Conservation (phyloP, 2,329 filamentous ascomycete genomes). For the Sarocladium oryzae region DNA sequence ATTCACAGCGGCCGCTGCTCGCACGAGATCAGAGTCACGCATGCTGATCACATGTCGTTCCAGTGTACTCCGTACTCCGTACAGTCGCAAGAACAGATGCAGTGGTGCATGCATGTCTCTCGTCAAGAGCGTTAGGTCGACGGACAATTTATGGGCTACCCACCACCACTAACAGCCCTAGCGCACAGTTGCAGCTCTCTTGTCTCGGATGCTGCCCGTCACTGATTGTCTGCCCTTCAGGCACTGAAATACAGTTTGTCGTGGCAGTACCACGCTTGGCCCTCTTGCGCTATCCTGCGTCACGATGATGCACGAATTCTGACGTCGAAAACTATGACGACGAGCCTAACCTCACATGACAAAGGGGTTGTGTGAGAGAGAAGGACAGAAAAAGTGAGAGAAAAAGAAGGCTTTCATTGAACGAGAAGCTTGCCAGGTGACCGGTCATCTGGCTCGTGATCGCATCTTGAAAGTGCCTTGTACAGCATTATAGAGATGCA, state of each 20-base stretch:
- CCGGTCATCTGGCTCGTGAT: background rate
- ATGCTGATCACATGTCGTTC: background rate
- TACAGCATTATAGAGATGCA: background rate
- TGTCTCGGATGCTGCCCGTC: conserved; percentile 8
- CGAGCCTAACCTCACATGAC: background rate
- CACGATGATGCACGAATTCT: too few relatives aligned
- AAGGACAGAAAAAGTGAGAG: too few relatives aligned
- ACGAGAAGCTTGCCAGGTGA: too few relatives aligned
- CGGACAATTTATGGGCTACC: background rate
- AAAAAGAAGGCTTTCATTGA: too few relatives aligned
- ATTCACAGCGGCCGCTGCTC: too few relatives aligned
- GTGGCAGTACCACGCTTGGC: too few relatives aligned
- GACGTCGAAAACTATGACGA: too few relatives aligned
- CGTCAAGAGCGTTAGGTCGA: background rate
- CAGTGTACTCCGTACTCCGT: background rate
- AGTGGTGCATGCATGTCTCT: background rate
- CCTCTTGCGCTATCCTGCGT: too few relatives aligned
- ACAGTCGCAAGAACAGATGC: background rate
- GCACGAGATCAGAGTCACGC: background rate
- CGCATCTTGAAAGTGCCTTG: background rate
- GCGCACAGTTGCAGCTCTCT: background rate
- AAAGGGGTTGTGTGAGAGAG: too few relatives aligned
- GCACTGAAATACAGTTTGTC: background rate
- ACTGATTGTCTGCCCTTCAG: background rate
- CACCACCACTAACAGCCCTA: background rate